phyloP scores from a whole-genome alignment of 805 yeast genomes.

The Lachancea fermentati region DNA sequence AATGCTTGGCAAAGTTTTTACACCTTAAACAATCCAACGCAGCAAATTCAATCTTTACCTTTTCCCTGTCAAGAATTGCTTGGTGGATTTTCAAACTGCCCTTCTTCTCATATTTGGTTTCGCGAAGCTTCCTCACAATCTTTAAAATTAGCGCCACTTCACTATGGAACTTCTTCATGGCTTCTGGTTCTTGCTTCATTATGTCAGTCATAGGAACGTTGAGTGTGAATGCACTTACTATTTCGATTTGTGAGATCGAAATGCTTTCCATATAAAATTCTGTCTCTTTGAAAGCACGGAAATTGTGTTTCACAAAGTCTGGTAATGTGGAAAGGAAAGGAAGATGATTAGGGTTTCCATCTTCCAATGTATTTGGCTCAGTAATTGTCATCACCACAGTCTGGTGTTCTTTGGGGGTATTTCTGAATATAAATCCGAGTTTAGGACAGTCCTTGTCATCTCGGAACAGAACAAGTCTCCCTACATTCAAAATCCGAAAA shows the following conservation, averaged over 20 bases:
- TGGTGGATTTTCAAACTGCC: conserved; percentile 31
- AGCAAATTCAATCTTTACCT: conserved; percentile 20
- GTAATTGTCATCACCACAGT: conserved; percentile 32
- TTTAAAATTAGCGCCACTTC: conserved; percentile 23
- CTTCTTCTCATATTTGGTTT: conserved; percentile 22
- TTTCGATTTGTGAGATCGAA: conserved; percentile 26
- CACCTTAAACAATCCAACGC: conserved; percentile 30
- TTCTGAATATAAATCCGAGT: conserved; percentile 50
- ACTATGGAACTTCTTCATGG: conserved; percentile 17
- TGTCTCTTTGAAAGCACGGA: conserved; percentile 30
- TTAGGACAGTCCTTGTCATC: conserved; percentile 37
- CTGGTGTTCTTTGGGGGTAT: conserved; percentile 19
- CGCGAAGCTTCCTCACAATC: conserved; percentile 21
- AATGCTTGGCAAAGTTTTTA: conserved; percentile 42
- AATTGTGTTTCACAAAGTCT: conserved; percentile 24
- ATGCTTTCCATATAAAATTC: conserved; percentile 29
- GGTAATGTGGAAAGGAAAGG: conserved; percentile 32
- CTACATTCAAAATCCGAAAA: conserved; percentile 45
- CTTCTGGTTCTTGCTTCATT: conserved; percentile 25
- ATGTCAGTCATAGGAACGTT: conserved; percentile 24
- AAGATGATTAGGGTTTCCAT: conserved; percentile 29
- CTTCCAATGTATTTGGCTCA: conserved; percentile 23
- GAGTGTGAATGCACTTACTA: conserved; percentile 24
- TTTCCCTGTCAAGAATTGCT: conserved; percentile 23
- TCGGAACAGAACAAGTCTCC: conserved; percentile 54